Conservation (phyloP, 2,329 filamentous ascomycete species). For the Alternaria gansuensis region DNA sequence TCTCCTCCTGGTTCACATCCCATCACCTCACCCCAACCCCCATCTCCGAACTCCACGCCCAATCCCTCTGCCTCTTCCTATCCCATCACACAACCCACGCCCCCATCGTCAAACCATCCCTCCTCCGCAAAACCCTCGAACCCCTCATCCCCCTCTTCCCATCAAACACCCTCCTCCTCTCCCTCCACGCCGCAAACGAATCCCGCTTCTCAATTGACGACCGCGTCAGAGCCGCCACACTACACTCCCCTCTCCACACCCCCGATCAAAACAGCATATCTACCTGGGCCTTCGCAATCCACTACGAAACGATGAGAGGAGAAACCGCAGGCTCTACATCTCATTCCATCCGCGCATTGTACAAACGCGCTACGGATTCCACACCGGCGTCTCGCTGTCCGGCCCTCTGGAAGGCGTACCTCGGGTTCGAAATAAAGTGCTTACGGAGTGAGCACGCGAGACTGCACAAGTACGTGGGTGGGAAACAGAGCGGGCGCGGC, state of each 20-base stretch:
- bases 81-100: conserved; percentile 69
- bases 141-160: conserved; percentile 73
- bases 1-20: conserved; percentile 34
- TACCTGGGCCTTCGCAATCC: conserved; percentile 64
- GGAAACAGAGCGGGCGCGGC: conserved; percentile 26
- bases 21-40: conserved; percentile 34
- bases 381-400: conserved; percentile 39
- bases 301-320: conserved; percentile 61
- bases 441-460: conserved; percentile 24
- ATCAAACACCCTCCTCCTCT: conserved; percentile 77
- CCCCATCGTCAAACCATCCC: conserved; percentile 72
- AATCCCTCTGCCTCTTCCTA: conserved; percentile 72
- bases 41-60: conserved; percentile 71
- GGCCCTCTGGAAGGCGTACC: conserved; percentile 45
- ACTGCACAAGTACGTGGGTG: conserved; percentile 2
- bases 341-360: conserved; percentile 64
- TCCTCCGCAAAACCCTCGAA: conserved; percentile 69
- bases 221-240: conserved; percentile 73
- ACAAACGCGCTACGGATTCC: conserved; percentile 61
- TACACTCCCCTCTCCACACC: conserved; percentile 51
- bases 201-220: conserved; percentile 76
- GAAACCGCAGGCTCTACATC: conserved; percentile 56
- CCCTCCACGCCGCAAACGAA: conserved; percentile 77
- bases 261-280: conserved; percentile 53
- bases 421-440: conserved; percentile 45